Evolutionary conservation across 2,329 filamentous ascomycete species (phyloP), one percentile per base, ranked within the genome.

Genomic region (Proliferodiscus dingleyae): DNA sequence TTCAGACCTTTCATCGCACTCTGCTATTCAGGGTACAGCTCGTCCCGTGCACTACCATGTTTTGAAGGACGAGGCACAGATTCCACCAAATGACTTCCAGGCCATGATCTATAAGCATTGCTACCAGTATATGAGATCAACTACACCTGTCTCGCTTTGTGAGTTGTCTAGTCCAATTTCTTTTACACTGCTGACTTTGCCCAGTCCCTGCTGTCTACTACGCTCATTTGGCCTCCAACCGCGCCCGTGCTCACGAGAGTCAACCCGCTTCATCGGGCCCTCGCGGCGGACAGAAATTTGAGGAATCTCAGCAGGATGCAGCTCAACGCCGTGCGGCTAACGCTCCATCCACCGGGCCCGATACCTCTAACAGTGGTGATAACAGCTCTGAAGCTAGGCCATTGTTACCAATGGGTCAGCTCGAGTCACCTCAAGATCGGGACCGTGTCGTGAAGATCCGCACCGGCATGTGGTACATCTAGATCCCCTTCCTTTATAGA

Each of bases 51-150:
- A 95, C 59, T 98, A 98, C 65, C 85, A 91, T 51, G 85, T 96
- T 11, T 81, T 98, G 18, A 63, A 85, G 37, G 93, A 98, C 61
- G 89, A 97, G 64, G 79, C 83, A 42, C 71, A 76, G 2, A 76
- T 87, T 58, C 65, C 73, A 1, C 73, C 83, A 0, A 81, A 87
- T 33, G 75, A 83, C 2, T 72, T 98, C 0, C 87, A 95, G 60
- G 83, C 83, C 45, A 85, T 97, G 78, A 85, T 97, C 18, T 97
- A 97, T 59, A 85, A 95, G 55, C 89, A 96, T 52, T 95, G 85
- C 36, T 98, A 95, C 66, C 89, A 95, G 45, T 98, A 95, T 61
- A 83, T 85, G 45, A 81, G 93, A 13, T 93, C 90, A 0, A 97
- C 90, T 0, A 97, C 91, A 0, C 89, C 93, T 0, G 90, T 98